These are phyloP conservation scores for Pythium insidiosum DNA, from an alignment of 352 stramenopile species.

Conservation along the genomic window DNA sequence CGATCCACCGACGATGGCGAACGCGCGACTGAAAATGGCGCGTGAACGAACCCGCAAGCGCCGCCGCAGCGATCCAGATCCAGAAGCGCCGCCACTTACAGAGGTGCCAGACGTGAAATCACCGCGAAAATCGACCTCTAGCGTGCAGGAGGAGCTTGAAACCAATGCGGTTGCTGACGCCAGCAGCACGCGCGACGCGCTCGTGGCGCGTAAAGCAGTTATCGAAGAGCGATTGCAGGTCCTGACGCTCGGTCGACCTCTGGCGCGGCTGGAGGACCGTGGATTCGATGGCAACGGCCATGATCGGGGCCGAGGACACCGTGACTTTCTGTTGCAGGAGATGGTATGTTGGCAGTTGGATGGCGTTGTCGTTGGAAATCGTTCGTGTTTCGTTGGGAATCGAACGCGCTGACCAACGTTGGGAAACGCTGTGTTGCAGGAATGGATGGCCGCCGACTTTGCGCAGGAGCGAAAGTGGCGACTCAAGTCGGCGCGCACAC, in stretches of 20 bases:
- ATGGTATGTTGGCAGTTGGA: slow-evolving; percentile 26
- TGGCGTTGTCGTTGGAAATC: neutral
- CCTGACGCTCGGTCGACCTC: slow-evolving; percentile 39
- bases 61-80: slow-evolving; percentile 13
- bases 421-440: no score
- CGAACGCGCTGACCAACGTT: no score
- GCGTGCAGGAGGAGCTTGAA: slow-evolving; percentile 4
- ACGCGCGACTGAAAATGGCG: slow-evolving; percentile 63
- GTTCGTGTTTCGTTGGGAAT: slow-evolving; percentile 1
- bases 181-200: slow-evolving; percentile 17
- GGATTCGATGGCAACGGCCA: slow-evolving; percentile 30
- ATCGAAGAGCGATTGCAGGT: slow-evolving; percentile 30
- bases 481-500: slow-evolving; percentile 58
- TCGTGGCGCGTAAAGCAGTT: slow-evolving; percentile 29
- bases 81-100: neutral
- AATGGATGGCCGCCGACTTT: slow-evolving; percentile 93
- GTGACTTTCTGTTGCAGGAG: slow-evolving; percentile 76
- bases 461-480: slow-evolving; percentile 85
- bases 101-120: slow-evolving; percentile 22
- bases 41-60: slow-evolving; percentile 24
- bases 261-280: slow-evolving; percentile 22
- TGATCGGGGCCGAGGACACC: slow-evolving; percentile 33
- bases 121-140: slow-evolving; percentile 3
- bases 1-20: no score
- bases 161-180: neutral